A percentile compares a stretch with the other conserved stretches of the same genome.
These are phyloP conservation scores for Aspergillus viridinutans DNA, from an alignment of 2,329 filamentous ascomycete genomes.

Conservation along the genomic window DNA sequence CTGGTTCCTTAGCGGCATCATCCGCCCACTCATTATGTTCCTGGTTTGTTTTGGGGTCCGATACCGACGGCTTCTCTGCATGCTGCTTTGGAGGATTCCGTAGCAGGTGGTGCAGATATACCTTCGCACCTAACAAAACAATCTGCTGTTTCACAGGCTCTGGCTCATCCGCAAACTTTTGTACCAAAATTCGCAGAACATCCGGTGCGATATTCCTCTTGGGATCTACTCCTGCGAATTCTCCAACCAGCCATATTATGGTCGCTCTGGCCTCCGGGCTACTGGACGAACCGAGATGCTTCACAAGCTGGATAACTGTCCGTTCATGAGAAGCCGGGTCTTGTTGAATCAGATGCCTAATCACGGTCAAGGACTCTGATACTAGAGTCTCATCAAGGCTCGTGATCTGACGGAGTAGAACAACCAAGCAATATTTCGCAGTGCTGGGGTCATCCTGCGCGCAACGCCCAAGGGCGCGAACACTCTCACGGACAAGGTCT, in stretches of 20 bases:
- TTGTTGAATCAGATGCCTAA: conserved; percentile 91
- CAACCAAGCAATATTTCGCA: conserved; percentile 71
- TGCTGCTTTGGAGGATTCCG: conserved; percentile 40
- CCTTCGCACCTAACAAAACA: conserved; percentile 87
- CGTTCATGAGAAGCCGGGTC: conserved; percentile 74
- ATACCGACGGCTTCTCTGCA: conserved; percentile 19
- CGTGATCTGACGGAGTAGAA: conserved; percentile 82
- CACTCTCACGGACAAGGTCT: conserved; percentile 78
- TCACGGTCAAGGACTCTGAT: conserved; percentile 89
- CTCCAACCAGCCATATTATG: conserved; percentile 95
- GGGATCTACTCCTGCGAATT: conserved; percentile 75
- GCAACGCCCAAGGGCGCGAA: conserved; percentile 88
- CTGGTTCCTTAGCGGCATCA: conserved; percentile 8
- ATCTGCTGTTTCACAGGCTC: conserved; percentile 89
- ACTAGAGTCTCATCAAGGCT: conserved; percentile 83
- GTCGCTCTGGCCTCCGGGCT: conserved; percentile 86
- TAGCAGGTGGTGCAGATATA: conserved; percentile 81
- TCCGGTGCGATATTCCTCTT: conserved; percentile 91
- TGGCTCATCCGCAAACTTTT: conserved; percentile 77
- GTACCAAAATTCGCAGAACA: conserved; percentile 80
- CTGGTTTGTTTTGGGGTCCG: conserved; percentile 15
- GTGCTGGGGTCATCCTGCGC: conserved; percentile 71
- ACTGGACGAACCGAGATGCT: conserved; percentile 82
- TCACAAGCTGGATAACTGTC: conserved; percentile 84
- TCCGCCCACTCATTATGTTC: conserved; percentile 34